These are phyloP conservation scores for Pseudogymnoascus verrucosus DNA, from an alignment of 2,329 filamentous ascomycete species.

Conservation along the genomic window DNA sequence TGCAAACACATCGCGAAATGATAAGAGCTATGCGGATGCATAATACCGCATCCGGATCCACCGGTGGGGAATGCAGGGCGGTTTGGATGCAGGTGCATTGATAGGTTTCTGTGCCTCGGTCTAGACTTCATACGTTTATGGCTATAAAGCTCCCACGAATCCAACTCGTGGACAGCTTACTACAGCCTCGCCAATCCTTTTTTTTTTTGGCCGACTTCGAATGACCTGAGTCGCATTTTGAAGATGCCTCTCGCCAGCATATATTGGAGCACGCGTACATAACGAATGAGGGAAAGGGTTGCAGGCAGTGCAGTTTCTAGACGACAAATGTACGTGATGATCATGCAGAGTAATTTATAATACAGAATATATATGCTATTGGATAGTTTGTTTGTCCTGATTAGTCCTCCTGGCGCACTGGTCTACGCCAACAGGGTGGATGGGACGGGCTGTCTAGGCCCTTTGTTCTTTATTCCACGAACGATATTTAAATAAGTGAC, in stretches of 20 bases:
- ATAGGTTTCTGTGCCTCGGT: not conserved
- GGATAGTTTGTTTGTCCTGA: slow-evolving; percentile 27
- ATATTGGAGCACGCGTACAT: not conserved
- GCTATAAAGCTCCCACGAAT: not conserved
- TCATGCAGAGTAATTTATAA: slow-evolving; percentile 4
- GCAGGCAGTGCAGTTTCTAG: not conserved
- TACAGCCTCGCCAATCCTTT: not conserved
- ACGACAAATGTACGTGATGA: not conserved
- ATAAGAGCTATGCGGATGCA: not conserved
- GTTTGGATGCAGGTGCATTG: not conserved
- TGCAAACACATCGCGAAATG: not conserved
- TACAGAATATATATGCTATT: slow-evolving; percentile 5
- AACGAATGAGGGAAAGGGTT: not conserved
- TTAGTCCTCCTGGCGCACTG: slow-evolving; percentile 32
- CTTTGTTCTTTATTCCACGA: slow-evolving; percentile 29
- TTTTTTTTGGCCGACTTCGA: not conserved
- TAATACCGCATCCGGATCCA: not conserved
- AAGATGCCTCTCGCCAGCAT: not conserved
- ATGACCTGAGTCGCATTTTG: not conserved
- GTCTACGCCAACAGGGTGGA: slow-evolving; percentile 31
- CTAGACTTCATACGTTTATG: not conserved
- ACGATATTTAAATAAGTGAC: slow-evolving; percentile 33
- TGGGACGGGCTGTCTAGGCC: slow-evolving; percentile 32
- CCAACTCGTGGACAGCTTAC: not conserved
- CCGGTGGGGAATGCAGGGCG: not conserved